Evolutionary conservation across 202 grass and related monocot species (phyloP), one percentile per base, ranked within the genome.

Genomic region (Tripidium arundinaceum): DNA sequence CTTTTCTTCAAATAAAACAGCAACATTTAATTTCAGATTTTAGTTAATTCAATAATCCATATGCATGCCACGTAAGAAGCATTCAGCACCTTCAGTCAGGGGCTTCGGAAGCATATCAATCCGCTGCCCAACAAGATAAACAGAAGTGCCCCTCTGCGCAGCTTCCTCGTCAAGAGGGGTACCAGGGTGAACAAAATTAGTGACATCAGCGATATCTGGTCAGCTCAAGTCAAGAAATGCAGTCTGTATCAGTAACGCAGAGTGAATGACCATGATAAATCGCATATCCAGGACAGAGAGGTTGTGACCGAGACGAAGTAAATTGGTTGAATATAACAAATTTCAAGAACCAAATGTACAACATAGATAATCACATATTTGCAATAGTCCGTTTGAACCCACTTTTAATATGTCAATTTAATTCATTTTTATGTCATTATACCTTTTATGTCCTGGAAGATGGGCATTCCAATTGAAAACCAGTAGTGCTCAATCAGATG

Each of bases 51-150:
- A 27, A 31, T 33, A 70, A 31, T 45, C 8, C 2, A 47, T 33
- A 60, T 69, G 41, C 61, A 75, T 79, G 50, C 0, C 6, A 79
- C 0, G 16, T 57, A 67, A 82, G 49, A 38, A 77, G 33, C 46
- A 75, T 24, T n/a, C 13, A 15, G 50, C 85, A 98, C 95, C 95
- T 98, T 98, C 95, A 83, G 95, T 98, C 50, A 98, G 76, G 91
- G 95, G 90, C 78, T 98, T 98, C 42, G 95, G 95, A 83, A 95
- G 95, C 95, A 98, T 98, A 85, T 98, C 92, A 72, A 95, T 98
- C 54, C 96, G 81, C 43, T 90, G 88, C 18, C 93, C 92, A 89
- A 98, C 96, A 95, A 98, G 96, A 86, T 98, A 98, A 86, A 94
- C 92, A 86, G 96, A 98, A 61, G 96, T 98, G 26, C 92, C 96